Conservation (phyloP, 2,329 filamentous ascomycete genomes). For the Pestalotiopsis sp. region DNA sequence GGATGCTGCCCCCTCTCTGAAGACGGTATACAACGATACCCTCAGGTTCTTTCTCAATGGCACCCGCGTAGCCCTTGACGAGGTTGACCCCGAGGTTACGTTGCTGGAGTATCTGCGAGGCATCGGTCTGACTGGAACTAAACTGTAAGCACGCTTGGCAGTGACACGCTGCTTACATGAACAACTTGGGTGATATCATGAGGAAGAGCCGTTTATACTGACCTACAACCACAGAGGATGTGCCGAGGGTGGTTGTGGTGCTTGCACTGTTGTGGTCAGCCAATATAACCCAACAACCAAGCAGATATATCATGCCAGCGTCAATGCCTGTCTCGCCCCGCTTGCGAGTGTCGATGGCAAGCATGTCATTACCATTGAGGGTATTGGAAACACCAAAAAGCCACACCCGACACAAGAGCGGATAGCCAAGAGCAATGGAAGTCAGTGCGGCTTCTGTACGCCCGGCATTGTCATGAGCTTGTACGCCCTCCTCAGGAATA, state of each 20-base stretch:
- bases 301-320: constrained; percentile 91
- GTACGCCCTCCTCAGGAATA: constrained; percentile 89
- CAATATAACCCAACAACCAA: constrained; percentile 92
- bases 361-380: constrained; percentile 96
- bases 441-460: constrained; percentile 93
- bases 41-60: constrained; percentile 94
- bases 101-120: constrained; percentile 91
- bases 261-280: constrained; percentile 92
- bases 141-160: constrained; percentile 59
- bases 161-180: background rate
- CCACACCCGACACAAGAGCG: constrained; percentile 92
- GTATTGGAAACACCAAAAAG: constrained; percentile 83
- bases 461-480: constrained; percentile 98
- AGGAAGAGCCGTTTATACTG: too few species aligned
- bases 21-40: constrained; percentile 81
- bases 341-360: constrained; percentile 94
- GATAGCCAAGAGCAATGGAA: constrained; percentile 88
- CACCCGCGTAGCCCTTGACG: constrained; percentile 82
- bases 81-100: constrained; percentile 88
- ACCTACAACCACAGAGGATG: constrained; percentile 78
- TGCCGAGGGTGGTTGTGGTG: constrained; percentile 94
- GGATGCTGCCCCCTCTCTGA: constrained; percentile 56
- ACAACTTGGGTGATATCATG: background rate
- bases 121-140: constrained; percentile 92
- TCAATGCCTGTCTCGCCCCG: constrained; percentile 94